Evolutionary conservation across 176 grass and related monocot species (phyloP), one percentile per base, ranked within the genome.

Genomic region (Cocos nucifera): DNA sequence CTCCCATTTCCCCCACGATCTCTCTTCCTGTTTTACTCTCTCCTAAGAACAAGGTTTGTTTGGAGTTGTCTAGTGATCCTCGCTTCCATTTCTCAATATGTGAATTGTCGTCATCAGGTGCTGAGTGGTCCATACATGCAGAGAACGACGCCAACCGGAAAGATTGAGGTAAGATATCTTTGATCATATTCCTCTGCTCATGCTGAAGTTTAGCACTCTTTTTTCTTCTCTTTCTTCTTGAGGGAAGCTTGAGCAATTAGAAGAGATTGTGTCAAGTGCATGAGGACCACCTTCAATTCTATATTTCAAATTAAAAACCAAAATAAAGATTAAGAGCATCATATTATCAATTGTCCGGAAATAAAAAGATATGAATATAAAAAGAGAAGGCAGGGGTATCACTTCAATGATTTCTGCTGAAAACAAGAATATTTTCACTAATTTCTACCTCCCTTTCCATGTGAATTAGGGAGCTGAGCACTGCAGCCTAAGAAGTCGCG

Each of bases 41-140:
- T 17, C 32, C 32, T 39, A 2, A 2, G 8, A 8, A 39, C 1
- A 39, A 39, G 32, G 32, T 10, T 39, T 39, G 7, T 10, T 39
- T 10, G 8, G 32, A 39, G 32, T 39, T 39, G 4, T 28, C 27
- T 39, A 39, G 32, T 39, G 10, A 39, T 39, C 21, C 7, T 44
- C 19, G 50, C 21, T 20, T 64, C 61, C 51, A 7, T 26, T 50
- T 61, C 2, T 52, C 15, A 50, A 16, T 10, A 12, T 44, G 35
- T 44, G 35, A 44, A 44, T 10, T 44, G 35, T 9, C 2, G 35
- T 44, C 35, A 44, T 29, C 74, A 95, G 91, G 91, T 95, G 51
- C 65, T 97, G 28, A 91, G 84, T 72, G 78, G 84, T 32, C 93
- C 93, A 6, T 97, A 97, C 76, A 80, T 97, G 54, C 82, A 69